These are phyloP conservation scores for Allium cepa DNA, from an alignment of 106 monocot genomes.

Conservation along the genomic window DNA sequence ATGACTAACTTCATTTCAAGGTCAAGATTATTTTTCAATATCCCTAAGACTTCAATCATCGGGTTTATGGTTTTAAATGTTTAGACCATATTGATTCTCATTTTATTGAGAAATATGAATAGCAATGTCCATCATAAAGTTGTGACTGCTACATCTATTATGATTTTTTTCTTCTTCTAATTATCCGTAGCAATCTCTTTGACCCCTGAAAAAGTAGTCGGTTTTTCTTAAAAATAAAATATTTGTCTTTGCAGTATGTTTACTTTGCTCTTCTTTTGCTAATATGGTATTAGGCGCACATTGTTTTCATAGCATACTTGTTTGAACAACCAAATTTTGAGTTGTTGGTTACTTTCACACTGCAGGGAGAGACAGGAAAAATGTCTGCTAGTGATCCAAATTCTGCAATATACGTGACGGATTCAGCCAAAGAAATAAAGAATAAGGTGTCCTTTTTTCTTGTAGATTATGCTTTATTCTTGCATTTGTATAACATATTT, in stretches of 20 bases:
- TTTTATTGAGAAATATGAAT: no score
- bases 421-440: constrained; percentile 85
- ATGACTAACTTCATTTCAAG: background rate
- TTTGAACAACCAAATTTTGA: constrained; percentile 1
- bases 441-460: constrained; percentile 54
- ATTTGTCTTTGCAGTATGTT: background rate
- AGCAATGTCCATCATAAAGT: no score
- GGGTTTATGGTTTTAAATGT: background rate
- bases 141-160: no score
- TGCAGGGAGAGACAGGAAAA: constrained; percentile 88
- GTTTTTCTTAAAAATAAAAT: no score
- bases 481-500: no score
- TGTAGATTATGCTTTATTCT: background rate
- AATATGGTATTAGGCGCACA: background rate
- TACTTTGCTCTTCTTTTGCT: background rate
- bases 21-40: no score
- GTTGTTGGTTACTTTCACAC: background rate
- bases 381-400: constrained; percentile 99
- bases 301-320: background rate
- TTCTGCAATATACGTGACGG: constrained; percentile 98
- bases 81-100: background rate
- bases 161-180: no score
- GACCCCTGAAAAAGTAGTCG: no score
- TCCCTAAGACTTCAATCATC: no score
- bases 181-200: no score